These are phyloP conservation scores for Rhizopogon vinicolor DNA, from an alignment of 768 basidiomycete species.

Conservation along the genomic window DNA sequence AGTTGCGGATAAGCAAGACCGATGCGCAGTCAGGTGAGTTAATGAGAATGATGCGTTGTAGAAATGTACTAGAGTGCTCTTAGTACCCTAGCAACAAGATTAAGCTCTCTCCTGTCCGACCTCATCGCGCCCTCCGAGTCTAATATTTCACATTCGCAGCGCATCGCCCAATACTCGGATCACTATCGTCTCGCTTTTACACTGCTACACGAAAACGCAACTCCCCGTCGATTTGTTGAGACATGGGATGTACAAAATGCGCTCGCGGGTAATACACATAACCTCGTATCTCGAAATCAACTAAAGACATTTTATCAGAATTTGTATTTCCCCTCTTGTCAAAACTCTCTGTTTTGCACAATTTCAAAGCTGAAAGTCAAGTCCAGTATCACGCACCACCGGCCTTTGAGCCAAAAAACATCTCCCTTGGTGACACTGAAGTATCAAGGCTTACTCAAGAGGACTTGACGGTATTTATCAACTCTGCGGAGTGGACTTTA, in stretches of 20 bases:
- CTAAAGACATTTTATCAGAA: slow-evolving; percentile 36
- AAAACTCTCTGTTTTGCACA: slow-evolving; percentile 65
- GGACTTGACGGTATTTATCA: slow-evolving; percentile 89
- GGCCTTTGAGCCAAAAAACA: slow-evolving; percentile 60
- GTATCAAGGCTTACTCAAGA: slow-evolving; percentile 66
- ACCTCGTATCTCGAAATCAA: slow-evolving; percentile 12
- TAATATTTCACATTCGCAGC: slow-evolving; percentile 44
- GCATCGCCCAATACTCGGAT: slow-evolving; percentile 71
- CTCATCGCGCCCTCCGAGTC: slow-evolving; percentile 36
- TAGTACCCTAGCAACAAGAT: slow-evolving; percentile 30
- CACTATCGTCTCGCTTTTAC: slow-evolving; percentile 89
- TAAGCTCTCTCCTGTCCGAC: slow-evolving; percentile 33
- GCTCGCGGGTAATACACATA: slow-evolving; percentile 50
- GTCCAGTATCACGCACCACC: slow-evolving; percentile 89
- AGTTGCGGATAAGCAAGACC: slow-evolving; percentile 15
- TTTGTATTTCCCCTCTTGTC: slow-evolving; percentile 64
- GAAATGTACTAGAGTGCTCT: slow-evolving; percentile 12
- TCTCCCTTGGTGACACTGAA: slow-evolving; percentile 28
- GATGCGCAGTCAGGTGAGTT: slow-evolving; percentile 24
- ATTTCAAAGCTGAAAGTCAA: slow-evolving; percentile 93
- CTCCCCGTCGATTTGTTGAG: slow-evolving; percentile 51
- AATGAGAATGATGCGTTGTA: slow-evolving; percentile 7
- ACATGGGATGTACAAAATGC: slow-evolving; percentile 73
- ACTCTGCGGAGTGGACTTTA: slow-evolving; percentile 93
- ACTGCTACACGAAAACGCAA: slow-evolving; percentile 85